Evolutionary conservation across 2,329 filamentous ascomycete genomes (phyloP).

Genomic region (Neofusicoccum ribis): DNA sequence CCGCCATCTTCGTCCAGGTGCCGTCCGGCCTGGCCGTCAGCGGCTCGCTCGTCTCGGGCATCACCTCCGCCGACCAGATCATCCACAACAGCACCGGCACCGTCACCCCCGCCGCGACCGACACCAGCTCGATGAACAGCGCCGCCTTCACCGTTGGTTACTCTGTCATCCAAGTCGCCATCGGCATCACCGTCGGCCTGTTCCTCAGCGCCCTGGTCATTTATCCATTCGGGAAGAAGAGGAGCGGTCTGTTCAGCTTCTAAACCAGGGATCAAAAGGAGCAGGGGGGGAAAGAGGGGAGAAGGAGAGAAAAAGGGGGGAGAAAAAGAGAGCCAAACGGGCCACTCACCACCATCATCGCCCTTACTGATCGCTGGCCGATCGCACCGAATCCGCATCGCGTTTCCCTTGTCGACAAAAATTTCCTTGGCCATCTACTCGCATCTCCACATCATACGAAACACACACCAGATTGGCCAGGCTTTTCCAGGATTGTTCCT

Average conservation of each 20-base stretch:
- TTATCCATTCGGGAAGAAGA: conserved; percentile 52
- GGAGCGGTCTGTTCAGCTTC: conserved; percentile 46
- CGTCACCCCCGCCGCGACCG: conserved; percentile 1
- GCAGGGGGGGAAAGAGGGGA: conserved; percentile 12
- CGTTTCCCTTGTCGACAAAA: not conserved
- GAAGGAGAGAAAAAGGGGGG: conserved; percentile 19
- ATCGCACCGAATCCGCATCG: not conserved
- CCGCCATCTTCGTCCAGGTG: conserved; percentile 76
- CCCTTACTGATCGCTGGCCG: not conserved
- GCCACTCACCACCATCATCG: not conserved
- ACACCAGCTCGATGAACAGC: conserved; percentile 37
- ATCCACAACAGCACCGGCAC: conserved; percentile 45
- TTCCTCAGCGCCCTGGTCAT: conserved; percentile 51
- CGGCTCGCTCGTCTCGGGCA: conserved; percentile 57
- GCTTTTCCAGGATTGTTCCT: not conserved
- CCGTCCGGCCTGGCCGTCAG: conserved; percentile 60
- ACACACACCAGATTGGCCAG: not conserved
- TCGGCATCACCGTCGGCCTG: conserved; percentile 53
- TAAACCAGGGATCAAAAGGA: conserved; percentile 12
- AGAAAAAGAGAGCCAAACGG: not conserved
- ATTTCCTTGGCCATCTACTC: not conserved
- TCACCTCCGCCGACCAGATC: conserved; percentile 59
- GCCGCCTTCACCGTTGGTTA: conserved; percentile 51
- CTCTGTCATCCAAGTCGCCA: conserved; percentile 51
- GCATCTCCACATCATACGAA: not conserved